Conservation (phyloP, 108 stramenopile species). For the Epithemia pelagica region DNA sequence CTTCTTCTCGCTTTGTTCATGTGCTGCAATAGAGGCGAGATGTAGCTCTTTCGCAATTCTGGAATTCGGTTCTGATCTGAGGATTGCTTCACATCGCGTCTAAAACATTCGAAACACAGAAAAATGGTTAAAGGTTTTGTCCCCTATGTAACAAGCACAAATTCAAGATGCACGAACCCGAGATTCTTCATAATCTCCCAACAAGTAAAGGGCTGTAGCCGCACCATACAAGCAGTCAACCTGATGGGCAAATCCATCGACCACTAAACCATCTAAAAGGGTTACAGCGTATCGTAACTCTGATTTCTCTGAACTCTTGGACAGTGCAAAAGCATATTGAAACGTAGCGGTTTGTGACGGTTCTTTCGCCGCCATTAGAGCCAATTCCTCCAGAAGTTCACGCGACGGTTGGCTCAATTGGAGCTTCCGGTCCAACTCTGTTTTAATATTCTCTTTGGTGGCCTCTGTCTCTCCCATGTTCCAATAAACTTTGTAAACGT, state of each 20-base stretch:
- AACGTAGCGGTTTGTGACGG: conserved; percentile 67
- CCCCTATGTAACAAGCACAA: neutral
- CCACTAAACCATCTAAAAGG: conserved; percentile 70
- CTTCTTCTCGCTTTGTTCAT: conserved; percentile 57
- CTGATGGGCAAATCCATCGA: conserved; percentile 74
- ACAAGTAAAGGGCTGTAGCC: conserved; percentile 66
- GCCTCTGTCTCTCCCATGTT: conserved; percentile 68
- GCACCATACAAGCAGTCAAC: conserved; percentile 82
- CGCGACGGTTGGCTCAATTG: conserved; percentile 44
- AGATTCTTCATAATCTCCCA: conserved; percentile 59
- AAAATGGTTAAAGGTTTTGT: neutral
- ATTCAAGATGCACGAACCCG: conserved; percentile 28
- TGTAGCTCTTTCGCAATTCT: conserved; percentile 68
- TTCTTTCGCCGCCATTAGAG: conserved; percentile 53
- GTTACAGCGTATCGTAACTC: conserved; percentile 69
- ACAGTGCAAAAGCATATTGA: conserved; percentile 80
- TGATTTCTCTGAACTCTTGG: conserved; percentile 43
- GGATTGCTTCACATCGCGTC: conserved; percentile 64
- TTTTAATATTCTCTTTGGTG: conserved; percentile 41
- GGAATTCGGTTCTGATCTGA: conserved; percentile 61
- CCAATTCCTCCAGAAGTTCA: conserved; percentile 69
- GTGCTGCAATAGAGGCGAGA: conserved; percentile 54
- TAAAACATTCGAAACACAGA: neutral
- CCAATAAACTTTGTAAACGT: no score
- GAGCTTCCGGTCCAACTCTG: conserved; percentile 67